Evolutionary conservation across 116 monocot species (phyloP), one percentile per base, ranked within the genome.

Genomic region (Papilionanthe hybrid): DNA sequence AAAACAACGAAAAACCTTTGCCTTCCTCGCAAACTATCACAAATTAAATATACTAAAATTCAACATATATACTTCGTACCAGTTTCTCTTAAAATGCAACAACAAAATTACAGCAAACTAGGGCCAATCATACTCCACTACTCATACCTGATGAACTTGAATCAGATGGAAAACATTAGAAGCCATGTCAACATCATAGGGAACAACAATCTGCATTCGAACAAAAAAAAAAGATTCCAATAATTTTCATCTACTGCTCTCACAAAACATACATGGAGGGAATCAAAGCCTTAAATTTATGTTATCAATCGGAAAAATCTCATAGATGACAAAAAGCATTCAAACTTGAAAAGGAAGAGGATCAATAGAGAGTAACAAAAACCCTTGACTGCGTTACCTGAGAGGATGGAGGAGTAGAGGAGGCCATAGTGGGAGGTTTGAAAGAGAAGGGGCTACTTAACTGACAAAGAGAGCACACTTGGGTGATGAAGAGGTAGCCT

Each of bases 111-210:
- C 58, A 65, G 43, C 19, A 42, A 22, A 7, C 37, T 10, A 43
- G 67, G 23, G 50, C 17, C 28, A 43, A 79, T 5, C 67, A 5
- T 57, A 66, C 42, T 27, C 56, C 68, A 44, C 37, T 23, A 44
- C 47, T 3, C 49, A 42, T 57, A 91, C 91, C 91, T 91, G 88
- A 49, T 91, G 88, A 72, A 77, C 81, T 1, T 79, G 88, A 76
- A 91, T 86, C 75, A 49, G 48, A 67, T 91, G 79, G 65, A 86
- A 82, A 20, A 78, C 76, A 60, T 91, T 88, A 8, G 81, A 56
- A 10, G 32, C 82, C 1, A 68, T 84, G 44, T 41, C 41, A 2
- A 17, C 79, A 44, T 72, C 79, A n/a, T 27, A 86, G 19, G 83
- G 23, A 37, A 57, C 82, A 25, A 45, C 81, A 55, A 43, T 77